These are phyloP conservation scores for Neurospora sp. DNA, from an alignment of 2,329 filamentous ascomycete genomes.

Conservation along the genomic window DNA sequence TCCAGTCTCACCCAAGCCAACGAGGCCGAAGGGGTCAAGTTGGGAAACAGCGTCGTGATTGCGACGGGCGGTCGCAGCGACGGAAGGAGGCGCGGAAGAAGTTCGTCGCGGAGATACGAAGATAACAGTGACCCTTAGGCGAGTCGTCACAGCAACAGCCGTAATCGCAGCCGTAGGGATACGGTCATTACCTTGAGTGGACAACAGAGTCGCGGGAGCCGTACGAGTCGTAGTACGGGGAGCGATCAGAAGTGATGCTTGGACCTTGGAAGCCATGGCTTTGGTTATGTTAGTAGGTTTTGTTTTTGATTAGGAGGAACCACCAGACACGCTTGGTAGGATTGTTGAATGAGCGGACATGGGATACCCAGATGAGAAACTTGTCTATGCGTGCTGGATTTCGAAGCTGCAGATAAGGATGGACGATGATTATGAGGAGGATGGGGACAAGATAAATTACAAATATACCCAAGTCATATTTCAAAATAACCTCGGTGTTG, in stretches of 20 bases:
- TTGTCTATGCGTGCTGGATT: not conserved
- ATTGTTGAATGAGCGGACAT: not conserved
- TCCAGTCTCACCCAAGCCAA: constrained; percentile 7
- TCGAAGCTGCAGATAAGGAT: not conserved
- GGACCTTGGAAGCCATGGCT: not conserved
- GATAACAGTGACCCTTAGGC: constrained; percentile 6
- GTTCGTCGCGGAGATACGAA: constrained; percentile 4
- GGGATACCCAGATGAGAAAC: not conserved
- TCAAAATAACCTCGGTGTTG: not conserved
- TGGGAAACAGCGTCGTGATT: constrained; percentile 15
- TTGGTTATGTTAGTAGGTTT: not conserved
- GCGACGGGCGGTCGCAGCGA: constrained; percentile 3
- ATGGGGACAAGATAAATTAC: not conserved
- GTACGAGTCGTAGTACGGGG: not conserved
- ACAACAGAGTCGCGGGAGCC: not conserved
- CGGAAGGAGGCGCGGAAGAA: not conserved
- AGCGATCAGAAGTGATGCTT: not conserved
- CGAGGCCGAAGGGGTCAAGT: constrained; percentile 5
- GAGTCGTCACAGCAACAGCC: constrained; percentile 11
- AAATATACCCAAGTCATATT: not conserved
- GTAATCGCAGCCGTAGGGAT: constrained; percentile 5
- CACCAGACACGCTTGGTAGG: not conserved
- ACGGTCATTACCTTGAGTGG: not conserved
- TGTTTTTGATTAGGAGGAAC: not conserved
- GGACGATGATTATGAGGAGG: not conserved